Conservation (phyloP, 805 yeast species). For the Nakazawaea molendinolei region DNA sequence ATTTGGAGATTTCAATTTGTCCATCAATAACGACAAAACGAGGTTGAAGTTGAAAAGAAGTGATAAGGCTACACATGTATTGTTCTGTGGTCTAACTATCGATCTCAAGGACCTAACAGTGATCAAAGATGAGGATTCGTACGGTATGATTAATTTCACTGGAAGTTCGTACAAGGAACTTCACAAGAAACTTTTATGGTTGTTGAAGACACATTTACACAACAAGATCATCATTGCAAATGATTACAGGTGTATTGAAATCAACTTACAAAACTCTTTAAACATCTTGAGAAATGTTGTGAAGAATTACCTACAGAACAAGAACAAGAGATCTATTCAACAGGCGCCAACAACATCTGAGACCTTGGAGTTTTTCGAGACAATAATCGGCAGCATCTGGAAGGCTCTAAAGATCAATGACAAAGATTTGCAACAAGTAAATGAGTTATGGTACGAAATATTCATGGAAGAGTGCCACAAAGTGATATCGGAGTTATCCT, state of each 20-base stretch:
- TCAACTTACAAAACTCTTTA: constrained; percentile 4
- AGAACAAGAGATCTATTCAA: not conserved
- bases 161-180: constrained; percentile 16
- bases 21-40: constrained; percentile 34
- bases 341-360: no score
- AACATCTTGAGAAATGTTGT: constrained; percentile 6
- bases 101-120: constrained; percentile 26
- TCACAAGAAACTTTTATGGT: constrained; percentile 18
- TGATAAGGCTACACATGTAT: constrained; percentile 14
- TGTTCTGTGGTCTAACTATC: constrained; percentile 38
- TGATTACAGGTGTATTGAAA: not conserved
- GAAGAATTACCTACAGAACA: not conserved
- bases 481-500: constrained; percentile 3
- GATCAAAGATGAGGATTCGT: constrained; percentile 24
- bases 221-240: constrained; percentile 15
- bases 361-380: constrained; percentile 16
- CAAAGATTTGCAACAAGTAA: constrained; percentile 8
- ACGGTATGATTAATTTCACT: constrained; percentile 13
- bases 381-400: no score
- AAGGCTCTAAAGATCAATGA: no score
- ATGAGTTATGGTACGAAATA: constrained; percentile 1
- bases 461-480: constrained; percentile 1
- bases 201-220: constrained; percentile 26
- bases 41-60: constrained; percentile 13
- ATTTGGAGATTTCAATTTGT: constrained; percentile 35